These are phyloP conservation scores for Dendrobium catenatum DNA, from an alignment of 106 monocot species.

Conservation along the genomic window DNA sequence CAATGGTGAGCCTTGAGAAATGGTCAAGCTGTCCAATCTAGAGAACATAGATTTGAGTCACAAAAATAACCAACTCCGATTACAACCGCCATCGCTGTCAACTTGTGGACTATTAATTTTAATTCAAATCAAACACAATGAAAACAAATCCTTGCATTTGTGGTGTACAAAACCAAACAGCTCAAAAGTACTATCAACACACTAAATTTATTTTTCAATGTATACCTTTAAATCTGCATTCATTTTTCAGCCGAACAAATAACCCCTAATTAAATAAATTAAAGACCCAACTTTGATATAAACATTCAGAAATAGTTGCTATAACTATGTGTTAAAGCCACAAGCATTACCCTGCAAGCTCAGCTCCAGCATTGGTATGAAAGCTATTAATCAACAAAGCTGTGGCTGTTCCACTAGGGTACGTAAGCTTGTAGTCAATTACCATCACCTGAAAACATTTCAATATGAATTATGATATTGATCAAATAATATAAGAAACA, in stretches of 20 bases:
- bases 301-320: neutral
- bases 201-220: no score
- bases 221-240: no score
- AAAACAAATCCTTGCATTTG: no score
- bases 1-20: neutral
- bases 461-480: neutral
- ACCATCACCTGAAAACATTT: slow-evolving; percentile 48
- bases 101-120: no score
- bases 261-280: neutral
- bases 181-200: no score
- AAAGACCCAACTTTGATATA: neutral
- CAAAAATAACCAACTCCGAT: no score
- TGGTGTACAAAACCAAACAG: no score
- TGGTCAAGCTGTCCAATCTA: neutral
- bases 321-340: neutral
- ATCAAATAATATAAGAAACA: neutral
- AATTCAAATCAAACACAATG: no score
- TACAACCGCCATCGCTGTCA: no score
- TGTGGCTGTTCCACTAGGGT: slow-evolving; percentile 75
- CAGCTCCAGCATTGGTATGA: slow-evolving; percentile 49
- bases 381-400: slow-evolving; percentile 71
- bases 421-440: slow-evolving; percentile 70
- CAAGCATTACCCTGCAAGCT: slow-evolving; percentile 46
- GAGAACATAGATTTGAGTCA: neutral
- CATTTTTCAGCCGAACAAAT: neutral